A percentile compares a stretch with the other conserved stretches of the same genome.
phyloP scores from a whole-genome alignment of 2,329 filamentous ascomycete species.

The Fusarium humuli region DNA sequence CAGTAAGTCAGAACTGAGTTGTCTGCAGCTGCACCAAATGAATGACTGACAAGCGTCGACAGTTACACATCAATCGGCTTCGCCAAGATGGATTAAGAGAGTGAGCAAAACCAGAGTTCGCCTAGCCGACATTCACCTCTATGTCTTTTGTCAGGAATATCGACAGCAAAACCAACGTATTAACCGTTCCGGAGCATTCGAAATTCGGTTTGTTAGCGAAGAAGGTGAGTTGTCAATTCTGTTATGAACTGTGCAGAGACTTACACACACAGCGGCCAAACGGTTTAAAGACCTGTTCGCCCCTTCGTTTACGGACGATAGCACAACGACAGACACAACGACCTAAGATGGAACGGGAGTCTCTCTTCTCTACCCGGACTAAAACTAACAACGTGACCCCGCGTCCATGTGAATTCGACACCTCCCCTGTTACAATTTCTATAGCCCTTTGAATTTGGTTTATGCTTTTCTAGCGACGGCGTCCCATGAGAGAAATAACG shows the following conservation, averaged over 20 bases:
- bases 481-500: conserved; percentile 23
- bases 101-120: conserved; percentile 61
- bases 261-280: conserved; percentile 41
- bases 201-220: conserved; percentile 62
- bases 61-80: conserved; percentile 66
- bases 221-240: conserved; percentile 49
- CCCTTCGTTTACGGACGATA: conserved; percentile 34
- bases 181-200: conserved; percentile 61
- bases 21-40: background rate
- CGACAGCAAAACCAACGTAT: conserved; percentile 64
- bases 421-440: conserved; percentile 15
- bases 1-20: conserved; percentile 53
- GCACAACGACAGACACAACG: conserved; percentile 30
- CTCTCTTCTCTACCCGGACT: background rate
- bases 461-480: conserved; percentile 35
- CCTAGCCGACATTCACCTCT: conserved; percentile 66
- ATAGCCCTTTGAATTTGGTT: conserved; percentile 32
- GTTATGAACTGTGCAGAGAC: background rate
- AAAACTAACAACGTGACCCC: conserved; percentile 6
- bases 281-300: conserved; percentile 58
- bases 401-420: background rate
- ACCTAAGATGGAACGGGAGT: conserved; percentile 7
- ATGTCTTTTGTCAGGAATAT: conserved; percentile 70
- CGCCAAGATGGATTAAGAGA: conserved; percentile 63
- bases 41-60: conserved; percentile 5